Percentiles rank a stretch among this genome's conserved stretches.
Conservation (phyloP, 176 grass and related monocot genomes). For the Pharus latifolius region DNA sequence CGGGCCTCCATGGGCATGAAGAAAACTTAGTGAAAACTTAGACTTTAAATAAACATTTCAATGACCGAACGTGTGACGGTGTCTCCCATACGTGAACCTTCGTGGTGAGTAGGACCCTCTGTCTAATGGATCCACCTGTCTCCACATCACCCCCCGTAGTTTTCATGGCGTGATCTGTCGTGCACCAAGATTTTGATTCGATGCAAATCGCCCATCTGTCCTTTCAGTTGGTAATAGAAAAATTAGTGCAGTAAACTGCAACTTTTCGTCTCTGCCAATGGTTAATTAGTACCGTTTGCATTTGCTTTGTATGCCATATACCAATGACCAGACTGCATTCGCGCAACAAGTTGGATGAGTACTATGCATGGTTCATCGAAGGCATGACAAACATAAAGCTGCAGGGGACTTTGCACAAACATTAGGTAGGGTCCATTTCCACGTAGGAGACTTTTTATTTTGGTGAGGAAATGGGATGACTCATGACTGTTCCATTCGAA, state of each 20-base stretch:
- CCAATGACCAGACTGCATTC: too few relatives aligned
- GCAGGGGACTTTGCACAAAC: constrained; percentile 14
- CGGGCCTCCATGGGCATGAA: constrained; percentile 5
- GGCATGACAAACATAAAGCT: constrained; percentile 14
- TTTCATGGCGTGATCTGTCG: too few relatives aligned
- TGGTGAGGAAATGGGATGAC: constrained; percentile 11
- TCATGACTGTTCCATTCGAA: constrained; percentile 52
- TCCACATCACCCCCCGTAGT: constrained; percentile 5
- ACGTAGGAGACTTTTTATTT: constrained; percentile 5
- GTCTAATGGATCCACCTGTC: neutral
- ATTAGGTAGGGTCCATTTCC: constrained; percentile 11
- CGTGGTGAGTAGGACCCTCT: neutral
- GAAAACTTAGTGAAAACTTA: neutral
- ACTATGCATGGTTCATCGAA: constrained; percentile 14
- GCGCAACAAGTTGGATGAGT: neutral
- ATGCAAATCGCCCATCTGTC: too few relatives aligned
- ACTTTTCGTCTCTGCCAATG: too few relatives aligned
- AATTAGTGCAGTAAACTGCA: neutral
- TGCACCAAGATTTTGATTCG: too few relatives aligned
- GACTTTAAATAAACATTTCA: neutral
- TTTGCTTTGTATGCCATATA: too few relatives aligned
- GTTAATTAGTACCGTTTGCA: too few relatives aligned
- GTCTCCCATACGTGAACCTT: constrained; percentile 18
- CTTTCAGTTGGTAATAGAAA: too few relatives aligned
- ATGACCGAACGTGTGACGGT: constrained; percentile 37